A percentile compares a stretch with the other conserved stretches of the same genome.
Conservation (phyloP, 192 early-diverging fungal species). For the Backusella circina region DNA sequence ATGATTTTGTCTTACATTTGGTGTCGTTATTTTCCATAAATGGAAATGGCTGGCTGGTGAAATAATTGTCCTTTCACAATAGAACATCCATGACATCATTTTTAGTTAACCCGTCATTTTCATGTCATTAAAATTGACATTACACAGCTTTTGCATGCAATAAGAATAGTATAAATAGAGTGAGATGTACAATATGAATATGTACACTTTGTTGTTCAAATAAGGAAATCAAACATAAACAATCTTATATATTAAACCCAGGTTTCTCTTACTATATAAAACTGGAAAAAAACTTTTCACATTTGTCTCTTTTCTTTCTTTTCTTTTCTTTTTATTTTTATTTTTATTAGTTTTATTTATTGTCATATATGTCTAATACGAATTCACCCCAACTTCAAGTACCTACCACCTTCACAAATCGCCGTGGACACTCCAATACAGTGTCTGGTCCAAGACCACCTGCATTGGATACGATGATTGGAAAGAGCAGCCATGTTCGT, state of each 20-base stretch:
- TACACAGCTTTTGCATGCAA: not conserved
- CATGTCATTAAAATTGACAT: not conserved
- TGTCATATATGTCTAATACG: not conserved
- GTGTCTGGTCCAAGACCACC: constrained; percentile 1
- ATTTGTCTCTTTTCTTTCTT: not conserved
- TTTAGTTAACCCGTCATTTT: not conserved
- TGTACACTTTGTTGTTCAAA: not conserved
- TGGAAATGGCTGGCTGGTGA: too few species aligned
- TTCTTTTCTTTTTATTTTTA: not conserved
- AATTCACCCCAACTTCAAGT: not conserved
- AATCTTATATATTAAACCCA: not conserved
- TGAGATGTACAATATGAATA: not conserved
- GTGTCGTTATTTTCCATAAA: too few species aligned
- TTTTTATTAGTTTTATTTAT: not conserved
- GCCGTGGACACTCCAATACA: constrained; percentile 7
- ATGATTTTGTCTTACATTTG: too few species aligned
- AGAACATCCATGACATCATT: not conserved
- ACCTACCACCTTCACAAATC: not conserved
- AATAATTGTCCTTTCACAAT: too few species aligned
- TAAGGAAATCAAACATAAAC: not conserved
- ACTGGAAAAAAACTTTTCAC: not conserved
- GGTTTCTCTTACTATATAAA: not conserved
- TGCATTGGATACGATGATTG: not conserved
- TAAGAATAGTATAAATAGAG: not conserved
- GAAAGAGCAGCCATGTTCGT: not conserved